Evolutionary conservation across 2,329 filamentous ascomycete genomes (phyloP).

Genomic region (Pestalotiopsis sp.): DNA sequence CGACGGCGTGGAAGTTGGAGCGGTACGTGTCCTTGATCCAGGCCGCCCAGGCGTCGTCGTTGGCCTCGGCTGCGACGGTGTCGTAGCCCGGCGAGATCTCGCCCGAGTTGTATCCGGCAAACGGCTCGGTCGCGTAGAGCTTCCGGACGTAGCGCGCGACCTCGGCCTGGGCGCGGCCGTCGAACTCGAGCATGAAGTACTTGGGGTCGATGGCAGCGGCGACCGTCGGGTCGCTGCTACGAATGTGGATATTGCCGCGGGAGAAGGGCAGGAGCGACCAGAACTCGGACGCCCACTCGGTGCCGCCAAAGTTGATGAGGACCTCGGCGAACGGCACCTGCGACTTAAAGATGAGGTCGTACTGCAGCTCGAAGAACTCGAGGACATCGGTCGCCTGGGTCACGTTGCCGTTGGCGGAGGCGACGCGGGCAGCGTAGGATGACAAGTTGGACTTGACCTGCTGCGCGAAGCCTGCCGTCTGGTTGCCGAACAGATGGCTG

Average conservation of each 20-base stretch:
- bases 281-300: slow-evolving; percentile 12
- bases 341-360: slow-evolving; percentile 17
- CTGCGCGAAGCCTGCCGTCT: slow-evolving; percentile 5
- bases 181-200: slow-evolving; percentile 42
- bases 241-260: slow-evolving; percentile 17
- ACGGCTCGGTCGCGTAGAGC: slow-evolving; percentile 19
- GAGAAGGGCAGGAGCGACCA: slow-evolving; percentile 18
- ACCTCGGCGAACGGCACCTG: slow-evolving; percentile 16
- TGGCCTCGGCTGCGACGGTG: slow-evolving; percentile 12
- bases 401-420: slow-evolving; percentile 14
- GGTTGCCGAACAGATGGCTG: slow-evolving; percentile 14
- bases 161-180: slow-evolving; percentile 35
- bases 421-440: slow-evolving; percentile 12
- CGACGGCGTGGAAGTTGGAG: slow-evolving; percentile 22
- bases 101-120: slow-evolving; percentile 10
- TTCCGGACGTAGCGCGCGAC: slow-evolving; percentile 29
- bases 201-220: slow-evolving; percentile 38
- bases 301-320: neutral
- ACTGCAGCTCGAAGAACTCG: slow-evolving; percentile 18
- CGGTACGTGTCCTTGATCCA: slow-evolving; percentile 13
- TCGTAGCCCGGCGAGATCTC: slow-evolving; percentile 21
- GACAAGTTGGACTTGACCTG: slow-evolving; percentile 10
- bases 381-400: slow-evolving; percentile 15
- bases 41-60: slow-evolving; percentile 4
- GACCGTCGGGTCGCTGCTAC: neutral